Evolutionary conservation across 805 yeast genomes (phyloP), one percentile per base, ranked within the genome.

Genomic region (Isabelozyma gotoi): DNA sequence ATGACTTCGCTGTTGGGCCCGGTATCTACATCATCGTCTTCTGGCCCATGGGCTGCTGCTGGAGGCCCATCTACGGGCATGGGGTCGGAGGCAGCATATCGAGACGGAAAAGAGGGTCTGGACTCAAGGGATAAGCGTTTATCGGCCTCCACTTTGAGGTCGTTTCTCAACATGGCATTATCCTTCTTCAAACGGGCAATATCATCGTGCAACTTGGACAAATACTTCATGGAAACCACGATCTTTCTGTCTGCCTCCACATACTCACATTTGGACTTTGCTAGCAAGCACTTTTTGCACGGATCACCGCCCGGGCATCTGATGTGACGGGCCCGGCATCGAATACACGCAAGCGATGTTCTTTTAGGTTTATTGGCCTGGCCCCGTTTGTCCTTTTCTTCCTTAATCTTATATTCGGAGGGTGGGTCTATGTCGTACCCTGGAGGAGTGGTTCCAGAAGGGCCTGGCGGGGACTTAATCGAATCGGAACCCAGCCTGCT

Each of bases 281-380:
- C 78, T 39, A 72, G 57, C 11, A 61, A 62, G 57, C 94, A 86
- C 53, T 81, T 81, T 40, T 68, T 61, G 58, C 94, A 86, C 0
- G 90, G 89, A 38, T 82, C 78, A 1, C 88, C 88, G 2, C 90
- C 90, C 11, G 88, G 88, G 56, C 94, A 86, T 48, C 85, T 78
- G 35, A 84, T 80, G 61, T 86, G 94, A 41, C 89, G 72, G 38
- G 79, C 75, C 24, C 92, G 71, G 57, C 94, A 86, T 36, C 88
- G 65, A 2, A 78, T 76, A 59, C 92, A 85, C 5, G 77, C 77
- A 36, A 69, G 51, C n/a, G 64, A 52, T 7, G 67, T 65, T 33
- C 74, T 48, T 44, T 68, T 69, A 20, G 54, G 65, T 21, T 49
- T 51, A 33, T 4, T 2, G 10, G 8, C 12, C n/a, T n/a, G n/a